These are phyloP conservation scores for Aspergillus novofumigatus DNA, from an alignment of 2,329 filamentous ascomycete genomes.

Conservation along the genomic window DNA sequence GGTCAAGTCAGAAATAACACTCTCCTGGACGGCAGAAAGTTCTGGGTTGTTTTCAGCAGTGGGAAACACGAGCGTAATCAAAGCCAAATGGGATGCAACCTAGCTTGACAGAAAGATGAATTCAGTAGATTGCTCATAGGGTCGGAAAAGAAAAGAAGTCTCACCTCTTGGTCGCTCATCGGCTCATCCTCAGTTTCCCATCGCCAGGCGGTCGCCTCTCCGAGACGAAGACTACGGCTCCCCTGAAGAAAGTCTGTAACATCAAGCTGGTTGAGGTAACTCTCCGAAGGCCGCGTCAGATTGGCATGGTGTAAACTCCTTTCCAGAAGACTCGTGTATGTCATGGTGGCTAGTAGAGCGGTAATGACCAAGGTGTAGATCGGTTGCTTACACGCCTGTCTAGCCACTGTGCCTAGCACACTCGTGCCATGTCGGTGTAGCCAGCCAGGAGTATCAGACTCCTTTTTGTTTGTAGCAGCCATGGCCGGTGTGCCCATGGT, in stretches of 20 bases:
- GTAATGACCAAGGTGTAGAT: slow-evolving; percentile 93
- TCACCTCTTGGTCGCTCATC: slow-evolving; percentile 26
- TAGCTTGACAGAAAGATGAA: slow-evolving; percentile 29
- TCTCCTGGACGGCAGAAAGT: no score
- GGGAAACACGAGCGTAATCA: no score
- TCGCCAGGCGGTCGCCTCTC: slow-evolving; percentile 78
- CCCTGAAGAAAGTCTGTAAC: slow-evolving; percentile 74
- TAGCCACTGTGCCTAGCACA: slow-evolving; percentile 71
- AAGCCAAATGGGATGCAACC: no score
- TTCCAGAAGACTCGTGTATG: slow-evolving; percentile 87
- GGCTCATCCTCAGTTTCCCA: slow-evolving; percentile 72
- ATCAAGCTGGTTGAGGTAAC: slow-evolving; percentile 57
- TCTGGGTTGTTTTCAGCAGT: no score
- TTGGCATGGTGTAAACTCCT: slow-evolving; percentile 73
- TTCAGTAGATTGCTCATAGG: not conserved
- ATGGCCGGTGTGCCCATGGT: no score
- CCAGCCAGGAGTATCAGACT: slow-evolving; percentile 41
- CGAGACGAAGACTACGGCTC: slow-evolving; percentile 68
- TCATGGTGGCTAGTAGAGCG: slow-evolving; percentile 85
- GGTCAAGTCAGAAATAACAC: no score
- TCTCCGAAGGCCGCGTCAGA: slow-evolving; percentile 42
- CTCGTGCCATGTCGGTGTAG: slow-evolving; percentile 65
- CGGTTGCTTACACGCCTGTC: slow-evolving; percentile 82
- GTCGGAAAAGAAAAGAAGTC: slow-evolving; percentile 22
- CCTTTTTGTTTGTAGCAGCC: no score